Evolutionary conservation across 495 filamentous ascomycete species (phyloP).

Genomic region (Neurospora africana): DNA sequence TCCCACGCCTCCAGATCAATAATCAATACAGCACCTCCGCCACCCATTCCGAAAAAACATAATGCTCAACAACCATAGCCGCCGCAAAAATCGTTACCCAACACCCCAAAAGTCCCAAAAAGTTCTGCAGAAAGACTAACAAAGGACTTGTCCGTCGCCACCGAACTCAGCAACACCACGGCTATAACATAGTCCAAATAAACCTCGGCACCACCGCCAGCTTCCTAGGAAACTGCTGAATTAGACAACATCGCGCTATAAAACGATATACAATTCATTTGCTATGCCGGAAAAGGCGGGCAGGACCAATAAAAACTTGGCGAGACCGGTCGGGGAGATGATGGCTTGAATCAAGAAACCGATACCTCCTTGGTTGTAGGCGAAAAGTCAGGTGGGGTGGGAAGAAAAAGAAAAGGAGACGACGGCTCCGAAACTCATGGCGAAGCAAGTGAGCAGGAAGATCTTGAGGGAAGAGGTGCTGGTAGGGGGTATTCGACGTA

Average conservation of each 20-base stretch:
- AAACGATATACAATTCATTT: conserved; percentile 38
- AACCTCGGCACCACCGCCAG: conserved; percentile 35
- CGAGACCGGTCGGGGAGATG: conserved; percentile 45
- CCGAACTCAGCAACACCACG: conserved; percentile 31
- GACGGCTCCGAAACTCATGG: conserved; percentile 43
- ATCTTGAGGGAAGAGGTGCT: conserved; percentile 40
- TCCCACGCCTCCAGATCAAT: conserved; percentile 45
- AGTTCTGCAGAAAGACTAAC: conserved; percentile 37
- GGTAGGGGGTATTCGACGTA: conserved; percentile 52
- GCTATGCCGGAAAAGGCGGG: conserved; percentile 41
- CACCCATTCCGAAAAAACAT: conserved; percentile 41
- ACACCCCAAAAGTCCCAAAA: conserved; percentile 50
- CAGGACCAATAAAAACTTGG: conserved; percentile 48
- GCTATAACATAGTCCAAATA: conserved; percentile 36
- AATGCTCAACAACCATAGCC: conserved; percentile 51
- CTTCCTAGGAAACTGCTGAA: conserved; percentile 30
- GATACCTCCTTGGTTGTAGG: conserved; percentile 42
- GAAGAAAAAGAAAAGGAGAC: conserved; percentile 42
- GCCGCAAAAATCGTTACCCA: conserved; percentile 48
- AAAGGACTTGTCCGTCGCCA: conserved; percentile 38
- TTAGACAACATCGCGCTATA: conserved; percentile 36
- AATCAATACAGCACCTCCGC: too few species aligned
- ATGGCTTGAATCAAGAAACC: conserved; percentile 47
- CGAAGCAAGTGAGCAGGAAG: conserved; percentile 43
- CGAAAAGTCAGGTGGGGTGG: conserved; percentile 35